Evolutionary conservation across 495 filamentous ascomycete genomes (phyloP), one percentile per base, ranked within the genome.

Genomic region (Acidomyces sp.): DNA sequence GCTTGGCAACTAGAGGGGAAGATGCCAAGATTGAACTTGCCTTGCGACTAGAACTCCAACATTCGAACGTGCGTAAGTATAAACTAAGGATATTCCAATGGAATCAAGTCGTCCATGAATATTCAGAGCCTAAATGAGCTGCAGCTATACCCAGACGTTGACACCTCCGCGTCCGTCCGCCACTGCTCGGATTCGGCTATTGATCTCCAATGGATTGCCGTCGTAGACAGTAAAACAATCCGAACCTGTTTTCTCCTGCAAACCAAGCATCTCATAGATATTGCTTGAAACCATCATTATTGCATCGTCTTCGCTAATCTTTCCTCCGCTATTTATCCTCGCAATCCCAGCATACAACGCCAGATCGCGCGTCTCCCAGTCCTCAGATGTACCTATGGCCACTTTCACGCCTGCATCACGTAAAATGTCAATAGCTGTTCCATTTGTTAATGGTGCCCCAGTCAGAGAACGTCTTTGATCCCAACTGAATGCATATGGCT

Each of bases 311-410:
- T 65, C 54, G 21, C 48, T 51, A 6, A 69, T 41, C 37, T 40
- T 44, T 15, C 64, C 63, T 4, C 52, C 57, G 9, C 68, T 51
- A 44, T 74, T 71, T 44, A 53, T 49, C 49, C 59, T 61, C 45
- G 59, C 70, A 21, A 63, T 69, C 2, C 70, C 70, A 1, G 71
- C 70, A 26, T 64, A 41, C 34, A 74, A 42, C 1, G 58, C 60
- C 41, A 57, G 30, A 25, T 71, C 62, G 16, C 66, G 46, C 4
- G 69, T 68, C 20, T 62, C 35, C 62, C 62, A 71, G 46, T 71
- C 63, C 55, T 72, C 68, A 15, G 62, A 54, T 4, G 66, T 49
- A 2, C 66, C 61, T 16, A 72, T 61, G 0, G 59, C 70, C 6
- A 62, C 58, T 4, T 43, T 33, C 1, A 72, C 68, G 55, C 21